Percentiles rank a stretch among this genome's conserved stretches.
These are phyloP conservation scores for Boletus sp. DNA, from an alignment of 768 basidiomycete genomes.

Conservation along the genomic window DNA sequence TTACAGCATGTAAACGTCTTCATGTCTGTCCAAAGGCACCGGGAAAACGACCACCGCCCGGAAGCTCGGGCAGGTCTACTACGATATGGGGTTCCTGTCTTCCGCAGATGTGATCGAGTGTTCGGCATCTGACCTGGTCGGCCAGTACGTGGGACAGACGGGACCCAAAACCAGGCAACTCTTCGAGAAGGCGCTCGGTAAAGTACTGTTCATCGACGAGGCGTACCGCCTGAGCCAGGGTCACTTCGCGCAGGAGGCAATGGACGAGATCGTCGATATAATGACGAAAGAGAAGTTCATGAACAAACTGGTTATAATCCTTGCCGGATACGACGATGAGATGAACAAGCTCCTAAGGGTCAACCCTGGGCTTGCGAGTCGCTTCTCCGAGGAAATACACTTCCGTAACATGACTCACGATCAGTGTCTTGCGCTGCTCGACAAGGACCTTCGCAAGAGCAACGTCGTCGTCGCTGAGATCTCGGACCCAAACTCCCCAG, in stretches of 20 bases:
- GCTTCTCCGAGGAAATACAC: slow-evolving; percentile 60
- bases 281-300: slow-evolving; percentile 59
- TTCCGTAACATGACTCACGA: slow-evolving; percentile 52
- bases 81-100: slow-evolving; percentile 58
- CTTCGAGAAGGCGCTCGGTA: slow-evolving; percentile 64
- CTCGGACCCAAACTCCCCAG: background rate
- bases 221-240: slow-evolving; percentile 65
- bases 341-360: slow-evolving; percentile 59
- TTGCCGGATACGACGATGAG: slow-evolving; percentile 69
- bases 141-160: slow-evolving; percentile 68
- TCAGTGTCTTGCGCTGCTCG: slow-evolving; percentile 50
- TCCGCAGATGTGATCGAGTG: slow-evolving; percentile 59
- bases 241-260: slow-evolving; percentile 66
- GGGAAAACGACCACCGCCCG: slow-evolving; percentile 64
- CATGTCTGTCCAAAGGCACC: slow-evolving; percentile 42
- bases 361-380: slow-evolving; percentile 64
- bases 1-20: background rate
- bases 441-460: slow-evolving; percentile 45
- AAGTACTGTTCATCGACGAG: slow-evolving; percentile 71
- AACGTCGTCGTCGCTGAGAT: slow-evolving; percentile 40
- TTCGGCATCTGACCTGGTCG: slow-evolving; percentile 68
- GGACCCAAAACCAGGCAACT: slow-evolving; percentile 62
- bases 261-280: slow-evolving; percentile 66
- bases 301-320: slow-evolving; percentile 60
- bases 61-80: slow-evolving; percentile 62